phyloP scores from a whole-genome alignment of 352 stramenopile genomes.

The Discostella stelligera region DNA sequence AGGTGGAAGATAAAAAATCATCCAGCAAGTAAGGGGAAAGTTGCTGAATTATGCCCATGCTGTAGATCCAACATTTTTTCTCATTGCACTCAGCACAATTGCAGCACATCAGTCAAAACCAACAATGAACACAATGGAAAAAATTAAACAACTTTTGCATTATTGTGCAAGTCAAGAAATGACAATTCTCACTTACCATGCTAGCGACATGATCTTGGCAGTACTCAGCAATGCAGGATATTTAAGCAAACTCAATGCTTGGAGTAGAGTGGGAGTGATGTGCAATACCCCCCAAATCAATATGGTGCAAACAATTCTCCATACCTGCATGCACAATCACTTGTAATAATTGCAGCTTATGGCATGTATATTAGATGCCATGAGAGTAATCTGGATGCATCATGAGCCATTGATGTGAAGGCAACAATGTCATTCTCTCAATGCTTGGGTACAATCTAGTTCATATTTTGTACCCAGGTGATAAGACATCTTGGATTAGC shows the following conservation, averaged over 20 bases:
- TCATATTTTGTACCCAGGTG: not conserved
- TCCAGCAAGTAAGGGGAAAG: constrained; percentile 34
- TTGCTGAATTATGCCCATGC: constrained; percentile 27
- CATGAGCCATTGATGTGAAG: not conserved
- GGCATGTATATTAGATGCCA: constrained; percentile 9
- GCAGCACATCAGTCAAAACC: constrained; percentile 27
- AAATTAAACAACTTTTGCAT: constrained; percentile 31
- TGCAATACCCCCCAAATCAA: not conserved
- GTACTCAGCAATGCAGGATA: constrained; percentile 2
- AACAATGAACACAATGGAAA: constrained; percentile 30
- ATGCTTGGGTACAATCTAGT: constrained; percentile 5
- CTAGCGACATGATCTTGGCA: constrained; percentile 52
- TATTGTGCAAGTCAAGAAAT: constrained; percentile 48
- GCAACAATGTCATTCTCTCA: not conserved
- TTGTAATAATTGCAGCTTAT: constrained; percentile 13
- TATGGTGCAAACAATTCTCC: not conserved
- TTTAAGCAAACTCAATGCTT: not conserved
- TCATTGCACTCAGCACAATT: constrained; percentile 11
- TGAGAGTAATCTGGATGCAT: constrained; percentile 1
- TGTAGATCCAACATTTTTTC: constrained; percentile 32
- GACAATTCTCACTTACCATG: constrained; percentile 31
- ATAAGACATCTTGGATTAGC: not conserved
- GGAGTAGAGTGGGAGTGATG: not conserved
- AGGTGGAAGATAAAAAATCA: constrained; percentile 7
- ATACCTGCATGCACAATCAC: constrained; percentile 9